Percentiles rank a stretch among this genome's conserved stretches.
Evolutionary conservation across 805 yeast species (phyloP).

Genomic region (Tetrapisispora taiwanensis): DNA sequence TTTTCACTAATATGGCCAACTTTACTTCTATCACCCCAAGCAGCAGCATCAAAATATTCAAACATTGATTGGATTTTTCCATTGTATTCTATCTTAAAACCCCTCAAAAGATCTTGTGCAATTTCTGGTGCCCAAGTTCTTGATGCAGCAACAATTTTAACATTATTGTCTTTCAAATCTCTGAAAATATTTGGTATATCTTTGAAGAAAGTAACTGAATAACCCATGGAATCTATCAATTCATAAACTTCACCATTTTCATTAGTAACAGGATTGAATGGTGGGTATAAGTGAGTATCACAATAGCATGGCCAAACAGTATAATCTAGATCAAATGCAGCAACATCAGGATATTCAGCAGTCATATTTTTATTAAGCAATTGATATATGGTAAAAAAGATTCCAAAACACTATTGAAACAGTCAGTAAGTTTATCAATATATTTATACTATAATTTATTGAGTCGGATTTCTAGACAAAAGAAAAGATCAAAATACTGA

Average conservation of each 20-base stretch:
- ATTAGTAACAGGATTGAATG: conserved; percentile 21
- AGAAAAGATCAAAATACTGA: no score
- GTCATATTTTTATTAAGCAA: not conserved
- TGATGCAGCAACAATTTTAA: conserved; percentile 59
- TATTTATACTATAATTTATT: no score
- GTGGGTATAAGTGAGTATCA: conserved; percentile 29
- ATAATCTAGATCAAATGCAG: conserved; percentile 30
- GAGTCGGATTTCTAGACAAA: no score
- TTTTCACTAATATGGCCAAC: conserved; percentile 49
- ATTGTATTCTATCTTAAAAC: conserved; percentile 41
- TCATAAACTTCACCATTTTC: conserved; percentile 23
- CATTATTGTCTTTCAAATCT: conserved; percentile 39
- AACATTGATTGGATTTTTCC: conserved; percentile 21
- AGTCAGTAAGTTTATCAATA: no score
- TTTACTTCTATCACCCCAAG: conserved; percentile 63
- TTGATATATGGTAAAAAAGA: no score
- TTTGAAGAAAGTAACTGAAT: conserved; percentile 44
- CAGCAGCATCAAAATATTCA: conserved; percentile 43
- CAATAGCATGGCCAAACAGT: conserved; percentile 33
- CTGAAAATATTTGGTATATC: conserved; percentile 59
- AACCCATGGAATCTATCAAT: conserved; percentile 35
- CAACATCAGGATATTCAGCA: conserved; percentile 25
- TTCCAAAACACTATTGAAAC: no score
- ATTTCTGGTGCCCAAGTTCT: conserved; percentile 70
- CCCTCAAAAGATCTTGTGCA: conserved; percentile 53